These are phyloP conservation scores for Eremochloa ophiuroides DNA, from an alignment of 176 grass and related monocot genomes.

Conservation along the genomic window DNA sequence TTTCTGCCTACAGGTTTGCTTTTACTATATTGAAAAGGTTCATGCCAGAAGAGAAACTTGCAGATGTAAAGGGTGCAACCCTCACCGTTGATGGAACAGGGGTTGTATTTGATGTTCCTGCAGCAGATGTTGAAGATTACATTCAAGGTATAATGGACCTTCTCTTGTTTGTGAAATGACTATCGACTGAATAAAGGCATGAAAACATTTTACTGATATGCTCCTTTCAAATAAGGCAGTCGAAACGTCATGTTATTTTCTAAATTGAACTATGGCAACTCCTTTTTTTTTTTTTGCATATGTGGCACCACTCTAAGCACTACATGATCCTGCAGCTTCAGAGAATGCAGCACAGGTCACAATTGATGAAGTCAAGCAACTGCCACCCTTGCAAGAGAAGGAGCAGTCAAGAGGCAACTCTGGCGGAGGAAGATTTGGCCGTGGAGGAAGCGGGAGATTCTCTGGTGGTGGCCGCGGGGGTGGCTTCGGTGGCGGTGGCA, in stretches of 20 bases:
- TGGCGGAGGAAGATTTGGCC: slow-evolving; percentile 42
- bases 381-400: slow-evolving; percentile 84
- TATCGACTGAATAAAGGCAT: background rate
- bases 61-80: slow-evolving; percentile 61
- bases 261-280: background rate
- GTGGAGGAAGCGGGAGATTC: slow-evolving; percentile 41
- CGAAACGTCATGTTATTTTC: background rate
- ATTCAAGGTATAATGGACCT: slow-evolving; percentile 52
- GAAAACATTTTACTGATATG: background rate
- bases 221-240: background rate
- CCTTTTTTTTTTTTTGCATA: background rate
- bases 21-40: slow-evolving; percentile 77
- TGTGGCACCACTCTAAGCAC: background rate
- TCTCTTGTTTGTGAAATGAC: background rate
- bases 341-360: slow-evolving; percentile 61
- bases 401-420: slow-evolving; percentile 45
- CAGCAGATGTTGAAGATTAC: slow-evolving; percentile 65
- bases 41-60: slow-evolving; percentile 78
- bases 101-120: slow-evolving; percentile 94
- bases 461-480: slow-evolving; percentile 37
- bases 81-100: slow-evolving; percentile 74
- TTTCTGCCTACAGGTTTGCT: slow-evolving; percentile 52
- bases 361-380: slow-evolving; percentile 59
- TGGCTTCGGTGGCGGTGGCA: slow-evolving; percentile 33
- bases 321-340: slow-evolving; percentile 26